Evolutionary conservation across 2,329 filamentous ascomycete genomes (phyloP).

Genomic region (Cucurbitaria berberidis): DNA sequence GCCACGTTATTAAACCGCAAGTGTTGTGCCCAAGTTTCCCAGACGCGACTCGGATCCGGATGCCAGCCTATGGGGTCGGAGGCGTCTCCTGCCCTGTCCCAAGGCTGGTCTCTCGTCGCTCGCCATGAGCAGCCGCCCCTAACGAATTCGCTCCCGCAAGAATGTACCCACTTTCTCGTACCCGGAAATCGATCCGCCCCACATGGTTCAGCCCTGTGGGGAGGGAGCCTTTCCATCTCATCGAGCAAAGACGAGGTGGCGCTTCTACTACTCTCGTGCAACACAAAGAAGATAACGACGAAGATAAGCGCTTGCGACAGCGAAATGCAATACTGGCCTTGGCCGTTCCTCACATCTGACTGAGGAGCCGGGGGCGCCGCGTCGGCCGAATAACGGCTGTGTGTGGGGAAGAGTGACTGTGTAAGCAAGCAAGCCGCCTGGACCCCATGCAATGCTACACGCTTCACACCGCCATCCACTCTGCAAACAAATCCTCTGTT

Average conservation of each 20-base stretch:
- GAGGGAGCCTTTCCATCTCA: neutral
- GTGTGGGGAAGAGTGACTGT: too few relatives aligned
- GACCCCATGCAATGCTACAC: slow-evolving; percentile 4
- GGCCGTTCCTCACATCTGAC: neutral
- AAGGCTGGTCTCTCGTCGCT: neutral
- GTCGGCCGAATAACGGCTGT: slow-evolving; percentile 14
- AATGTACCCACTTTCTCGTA: neutral
- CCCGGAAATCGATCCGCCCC: slow-evolving; percentile 8
- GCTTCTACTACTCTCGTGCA: neutral
- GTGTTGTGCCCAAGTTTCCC: neutral
- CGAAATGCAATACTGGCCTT: neutral
- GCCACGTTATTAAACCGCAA: too few relatives aligned
- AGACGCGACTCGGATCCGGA: neutral
- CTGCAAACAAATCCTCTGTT: neutral
- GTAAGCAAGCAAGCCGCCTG: slow-evolving; percentile 17
- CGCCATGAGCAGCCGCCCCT: neutral
- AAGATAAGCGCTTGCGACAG: neutral
- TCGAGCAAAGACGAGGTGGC: neutral
- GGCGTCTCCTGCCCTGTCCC: neutral
- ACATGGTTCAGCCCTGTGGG: slow-evolving; percentile 3
- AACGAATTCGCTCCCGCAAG: neutral
- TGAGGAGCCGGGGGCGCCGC: slow-evolving; percentile 12
- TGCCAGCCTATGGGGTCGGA: neutral
- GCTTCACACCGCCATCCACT: slow-evolving; percentile 5
- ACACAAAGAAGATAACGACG: neutral